These are phyloP conservation scores for Sclerotinia borealis DNA, from an alignment of 2,329 filamentous ascomycete genomes.

Conservation along the genomic window DNA sequence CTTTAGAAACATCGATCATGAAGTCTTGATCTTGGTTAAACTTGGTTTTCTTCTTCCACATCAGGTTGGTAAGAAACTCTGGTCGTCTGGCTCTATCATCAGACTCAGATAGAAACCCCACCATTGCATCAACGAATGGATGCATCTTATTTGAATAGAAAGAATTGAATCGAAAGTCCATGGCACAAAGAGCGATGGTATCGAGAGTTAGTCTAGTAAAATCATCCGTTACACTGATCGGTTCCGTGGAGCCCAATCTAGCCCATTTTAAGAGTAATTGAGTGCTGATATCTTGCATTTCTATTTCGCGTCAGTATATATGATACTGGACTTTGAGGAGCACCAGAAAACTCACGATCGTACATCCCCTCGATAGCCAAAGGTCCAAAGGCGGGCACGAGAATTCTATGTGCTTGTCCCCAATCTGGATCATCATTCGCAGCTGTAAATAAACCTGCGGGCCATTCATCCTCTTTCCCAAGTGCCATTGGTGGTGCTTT, in stretches of 20 bases:
- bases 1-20: slow-evolving; percentile 48
- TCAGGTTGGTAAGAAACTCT: slow-evolving; percentile 42
- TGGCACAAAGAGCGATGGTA: slow-evolving; percentile 58
- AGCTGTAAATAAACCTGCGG: slow-evolving; percentile 16
- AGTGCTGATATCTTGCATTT: slow-evolving; percentile 60
- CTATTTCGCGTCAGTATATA: slow-evolving; percentile 22
- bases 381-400: slow-evolving; percentile 64
- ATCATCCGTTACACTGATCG: slow-evolving; percentile 57
- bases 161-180: slow-evolving; percentile 57
- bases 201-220: slow-evolving; percentile 68
- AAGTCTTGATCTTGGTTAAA: slow-evolving; percentile 48
- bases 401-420: slow-evolving; percentile 58
- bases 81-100: slow-evolving; percentile 45
- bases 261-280: slow-evolving; percentile 64
- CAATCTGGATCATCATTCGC: slow-evolving; percentile 46
- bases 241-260: slow-evolving; percentile 48
- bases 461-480: slow-evolving; percentile 11
- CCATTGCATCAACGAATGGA: slow-evolving; percentile 64
- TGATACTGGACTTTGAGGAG: not conserved
- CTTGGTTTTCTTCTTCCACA: slow-evolving; percentile 38
- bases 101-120: slow-evolving; percentile 52
- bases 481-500: slow-evolving; percentile 12
- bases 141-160: slow-evolving; percentile 65
- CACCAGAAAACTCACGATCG: slow-evolving; percentile 28
- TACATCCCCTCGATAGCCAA: slow-evolving; percentile 62